Percentiles rank a stretch among this genome's conserved stretches.
Conservation (phyloP, 2,329 filamentous ascomycete species). For the Nemania abortiva region DNA sequence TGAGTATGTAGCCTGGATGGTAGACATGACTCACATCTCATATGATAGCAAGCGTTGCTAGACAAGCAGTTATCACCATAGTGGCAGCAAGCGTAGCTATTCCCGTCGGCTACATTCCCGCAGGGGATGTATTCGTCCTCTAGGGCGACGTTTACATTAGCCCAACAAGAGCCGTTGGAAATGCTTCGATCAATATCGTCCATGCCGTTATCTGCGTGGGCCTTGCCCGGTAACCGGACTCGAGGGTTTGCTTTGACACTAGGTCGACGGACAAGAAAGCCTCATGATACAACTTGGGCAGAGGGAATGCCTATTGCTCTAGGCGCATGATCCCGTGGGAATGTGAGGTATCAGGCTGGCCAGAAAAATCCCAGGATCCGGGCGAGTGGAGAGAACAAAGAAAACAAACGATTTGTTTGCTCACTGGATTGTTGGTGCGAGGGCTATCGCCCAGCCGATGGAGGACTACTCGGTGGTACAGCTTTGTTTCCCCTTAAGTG, state of each 20-base stretch:
- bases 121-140: constrained; percentile 42
- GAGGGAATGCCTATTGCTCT: neutral
- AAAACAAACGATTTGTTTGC: constrained; percentile 24
- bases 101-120: constrained; percentile 39
- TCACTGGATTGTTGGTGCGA: constrained; percentile 12
- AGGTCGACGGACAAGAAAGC: neutral
- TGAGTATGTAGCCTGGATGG: neutral
- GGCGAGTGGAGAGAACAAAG: constrained; percentile 16
- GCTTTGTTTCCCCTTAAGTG: neutral
- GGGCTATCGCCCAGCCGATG: neutral
- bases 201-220: constrained; percentile 26
- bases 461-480: neutral
- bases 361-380: neutral
- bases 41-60: constrained; percentile 41
- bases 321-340: neutral
- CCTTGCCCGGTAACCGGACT: neutral
- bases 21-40: constrained; percentile 33
- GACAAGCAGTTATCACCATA: constrained; percentile 41
- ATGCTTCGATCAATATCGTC: constrained; percentile 26
- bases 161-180: constrained; percentile 44
- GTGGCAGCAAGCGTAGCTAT: constrained; percentile 42
- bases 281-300: neutral
- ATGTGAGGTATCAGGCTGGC: neutral
- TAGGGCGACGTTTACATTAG: constrained; percentile 33
- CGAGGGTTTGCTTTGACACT: neutral